Evolutionary conservation across 768 basidiomycete genomes (phyloP).

Genomic region (Paxillus ammoniavirescens): DNA sequence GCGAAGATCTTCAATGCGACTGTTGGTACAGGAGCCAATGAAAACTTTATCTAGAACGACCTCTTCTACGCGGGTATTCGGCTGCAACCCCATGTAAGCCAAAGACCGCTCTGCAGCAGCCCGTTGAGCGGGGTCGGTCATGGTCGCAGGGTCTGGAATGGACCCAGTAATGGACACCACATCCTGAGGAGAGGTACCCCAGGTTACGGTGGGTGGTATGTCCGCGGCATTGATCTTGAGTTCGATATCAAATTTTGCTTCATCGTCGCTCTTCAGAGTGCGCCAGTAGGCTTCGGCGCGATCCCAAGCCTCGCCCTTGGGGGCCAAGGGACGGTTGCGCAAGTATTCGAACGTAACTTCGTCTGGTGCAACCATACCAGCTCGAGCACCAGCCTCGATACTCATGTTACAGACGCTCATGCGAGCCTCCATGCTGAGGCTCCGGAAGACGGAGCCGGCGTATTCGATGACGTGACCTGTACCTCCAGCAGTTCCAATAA

Average conservation of each 20-base stretch:
- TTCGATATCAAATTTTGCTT: constrained; percentile 81
- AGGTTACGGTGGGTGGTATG: constrained; percentile 87
- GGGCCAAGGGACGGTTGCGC: constrained; percentile 74
- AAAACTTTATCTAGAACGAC: constrained; percentile 87
- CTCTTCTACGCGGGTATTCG: constrained; percentile 78
- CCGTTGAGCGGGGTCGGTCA: constrained; percentile 63
- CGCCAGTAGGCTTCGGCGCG: constrained; percentile 84
- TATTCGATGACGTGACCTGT: constrained; percentile 92
- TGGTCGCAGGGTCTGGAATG: constrained; percentile 73
- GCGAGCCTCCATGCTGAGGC: constrained; percentile 85
- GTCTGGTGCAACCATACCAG: constrained; percentile 91
- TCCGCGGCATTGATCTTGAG: constrained; percentile 79
- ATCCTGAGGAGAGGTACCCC: constrained; percentile 93
- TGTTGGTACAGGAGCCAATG: constrained; percentile 94
- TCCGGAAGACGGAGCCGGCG: constrained; percentile 83
- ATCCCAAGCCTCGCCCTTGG: constrained; percentile 85
- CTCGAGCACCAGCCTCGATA: constrained; percentile 90
- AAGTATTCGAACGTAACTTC: constrained; percentile 86
- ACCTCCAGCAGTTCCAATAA: constrained; percentile 92
- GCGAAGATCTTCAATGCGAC: constrained; percentile 89
- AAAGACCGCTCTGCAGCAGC: constrained; percentile 73
- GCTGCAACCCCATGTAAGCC: constrained; percentile 81
- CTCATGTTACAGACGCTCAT: constrained; percentile 96
- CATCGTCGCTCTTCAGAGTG: constrained; percentile 74
- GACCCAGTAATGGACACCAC: constrained; percentile 77